A percentile compares a stretch with the other conserved stretches of the same genome.
Evolutionary conservation across 805 yeast species (phyloP).

Genomic region (Hemisphaericaspora nanyangensis): DNA sequence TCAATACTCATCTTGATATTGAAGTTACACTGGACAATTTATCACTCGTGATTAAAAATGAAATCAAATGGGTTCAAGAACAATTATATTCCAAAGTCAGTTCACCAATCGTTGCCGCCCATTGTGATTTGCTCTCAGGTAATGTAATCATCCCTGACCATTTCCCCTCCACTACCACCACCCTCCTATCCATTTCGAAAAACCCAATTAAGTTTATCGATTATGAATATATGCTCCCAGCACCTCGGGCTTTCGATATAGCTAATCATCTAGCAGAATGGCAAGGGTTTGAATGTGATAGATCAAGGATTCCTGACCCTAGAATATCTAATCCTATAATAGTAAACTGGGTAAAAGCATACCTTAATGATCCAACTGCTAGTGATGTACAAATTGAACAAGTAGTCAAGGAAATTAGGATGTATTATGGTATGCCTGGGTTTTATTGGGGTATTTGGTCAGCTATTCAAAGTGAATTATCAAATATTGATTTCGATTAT

Average conservation of each 20-base stretch:
- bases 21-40: constrained; percentile 20
- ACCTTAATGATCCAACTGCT: constrained; percentile 38
- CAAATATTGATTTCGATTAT: constrained; percentile 71
- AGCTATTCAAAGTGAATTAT: constrained; percentile 64
- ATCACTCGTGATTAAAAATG: constrained; percentile 41
- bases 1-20: constrained; percentile 28
- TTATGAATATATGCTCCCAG: constrained; percentile 69
- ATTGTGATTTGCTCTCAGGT: constrained; percentile 72
- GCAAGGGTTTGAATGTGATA: constrained; percentile 78
- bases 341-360: constrained; percentile 56
- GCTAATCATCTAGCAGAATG: constrained; percentile 75
- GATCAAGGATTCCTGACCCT: constrained; percentile 55
- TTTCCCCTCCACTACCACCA: constrained; percentile 6
- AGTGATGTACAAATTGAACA: constrained; percentile 30
- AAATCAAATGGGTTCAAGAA: constrained; percentile 52
- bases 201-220: constrained; percentile 60
- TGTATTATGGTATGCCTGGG: constrained; percentile 76
- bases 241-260: constrained; percentile 71
- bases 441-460: constrained; percentile 87
- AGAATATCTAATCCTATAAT: constrained; percentile 38
- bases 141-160: constrained; percentile 59
- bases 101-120: constrained; percentile 61
- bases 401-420: constrained; percentile 52
- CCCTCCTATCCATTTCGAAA: constrained; percentile 16
- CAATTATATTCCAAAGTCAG: constrained; percentile 16